phyloP scores from a whole-genome alignment of 768 basidiomycete genomes.

The Tremella mesenterica region DNA sequence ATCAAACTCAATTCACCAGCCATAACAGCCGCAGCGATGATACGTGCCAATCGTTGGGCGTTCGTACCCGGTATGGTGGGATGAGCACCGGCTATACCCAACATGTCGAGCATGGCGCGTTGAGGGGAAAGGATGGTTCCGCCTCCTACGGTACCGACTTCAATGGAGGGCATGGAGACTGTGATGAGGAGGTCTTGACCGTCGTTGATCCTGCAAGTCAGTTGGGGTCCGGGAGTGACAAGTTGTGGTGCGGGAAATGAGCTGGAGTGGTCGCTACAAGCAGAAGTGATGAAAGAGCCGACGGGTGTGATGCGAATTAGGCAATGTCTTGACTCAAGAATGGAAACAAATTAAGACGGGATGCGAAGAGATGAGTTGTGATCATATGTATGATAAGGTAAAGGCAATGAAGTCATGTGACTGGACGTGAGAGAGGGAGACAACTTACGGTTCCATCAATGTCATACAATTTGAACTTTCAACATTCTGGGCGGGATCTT shows the following conservation, averaged over 20 bases:
- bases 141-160: slow-evolving; percentile 95
- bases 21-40: slow-evolving; percentile 90
- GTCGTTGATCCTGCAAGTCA: slow-evolving; percentile 60
- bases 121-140: slow-evolving; percentile 90
- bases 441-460: slow-evolving; percentile 89
- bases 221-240: too few relatives aligned
- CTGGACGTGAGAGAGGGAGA: not conserved
- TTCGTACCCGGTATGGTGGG: slow-evolving; percentile 77
- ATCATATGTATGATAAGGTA: too few relatives aligned
- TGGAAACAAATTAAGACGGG: too few relatives aligned
- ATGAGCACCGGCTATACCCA: slow-evolving; percentile 85
- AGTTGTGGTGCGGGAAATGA: too few relatives aligned
- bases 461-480: slow-evolving; percentile 99
- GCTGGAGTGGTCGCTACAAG: too few relatives aligned
- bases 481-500: slow-evolving; percentile 98
- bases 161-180: slow-evolving; percentile 95
- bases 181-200: slow-evolving; percentile 87
- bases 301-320: too few relatives aligned
- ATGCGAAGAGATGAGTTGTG: too few relatives aligned
- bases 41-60: slow-evolving; percentile 75
- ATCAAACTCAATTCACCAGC: slow-evolving; percentile 90
- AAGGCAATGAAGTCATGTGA: too few relatives aligned
- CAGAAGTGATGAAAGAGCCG: too few relatives aligned
- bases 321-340: too few relatives aligned
- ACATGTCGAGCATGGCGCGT: slow-evolving; percentile 80